Conservation (phyloP, 2,329 filamentous ascomycete species). For the Talaromyces sp. region DNA sequence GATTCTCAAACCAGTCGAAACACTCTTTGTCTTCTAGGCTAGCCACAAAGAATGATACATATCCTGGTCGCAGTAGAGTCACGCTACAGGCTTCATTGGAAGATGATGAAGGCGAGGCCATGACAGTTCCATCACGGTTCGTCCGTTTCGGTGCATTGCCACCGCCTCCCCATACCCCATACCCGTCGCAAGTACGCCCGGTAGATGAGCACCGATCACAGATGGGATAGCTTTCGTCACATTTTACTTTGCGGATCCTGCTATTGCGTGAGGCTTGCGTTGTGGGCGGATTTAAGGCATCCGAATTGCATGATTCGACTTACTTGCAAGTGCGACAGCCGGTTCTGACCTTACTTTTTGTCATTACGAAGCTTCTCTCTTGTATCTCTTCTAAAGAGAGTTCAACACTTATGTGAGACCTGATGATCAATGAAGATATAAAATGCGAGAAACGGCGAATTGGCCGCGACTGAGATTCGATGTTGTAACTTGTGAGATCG, state of each 20-base stretch:
- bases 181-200: slow-evolving; percentile 15
- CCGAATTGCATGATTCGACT: background rate
- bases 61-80: background rate
- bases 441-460: background rate
- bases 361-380: background rate
- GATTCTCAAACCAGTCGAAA: slow-evolving; percentile 9
- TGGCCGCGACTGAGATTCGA: background rate
- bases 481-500: too few species aligned
- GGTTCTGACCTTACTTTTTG: slow-evolving; percentile 8
- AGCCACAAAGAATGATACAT: slow-evolving; percentile 12
- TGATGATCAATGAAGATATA: background rate
- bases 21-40: slow-evolving; percentile 6
- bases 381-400: too few species aligned
- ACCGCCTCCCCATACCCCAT: slow-evolving; percentile 13
- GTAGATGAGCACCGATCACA: slow-evolving; percentile 14
- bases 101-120: background rate
- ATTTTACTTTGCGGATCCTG: slow-evolving; percentile 15
- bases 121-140: background rate
- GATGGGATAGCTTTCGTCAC: slow-evolving; percentile 11
- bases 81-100: background rate
- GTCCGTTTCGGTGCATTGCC: background rate
- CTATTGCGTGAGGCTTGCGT: background rate
- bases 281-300: background rate
- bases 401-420: background rate
- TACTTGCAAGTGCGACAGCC: slow-evolving; percentile 18